Evolutionary conservation across 306 rosid species (phyloP).

Genomic region (Betula pendula): DNA sequence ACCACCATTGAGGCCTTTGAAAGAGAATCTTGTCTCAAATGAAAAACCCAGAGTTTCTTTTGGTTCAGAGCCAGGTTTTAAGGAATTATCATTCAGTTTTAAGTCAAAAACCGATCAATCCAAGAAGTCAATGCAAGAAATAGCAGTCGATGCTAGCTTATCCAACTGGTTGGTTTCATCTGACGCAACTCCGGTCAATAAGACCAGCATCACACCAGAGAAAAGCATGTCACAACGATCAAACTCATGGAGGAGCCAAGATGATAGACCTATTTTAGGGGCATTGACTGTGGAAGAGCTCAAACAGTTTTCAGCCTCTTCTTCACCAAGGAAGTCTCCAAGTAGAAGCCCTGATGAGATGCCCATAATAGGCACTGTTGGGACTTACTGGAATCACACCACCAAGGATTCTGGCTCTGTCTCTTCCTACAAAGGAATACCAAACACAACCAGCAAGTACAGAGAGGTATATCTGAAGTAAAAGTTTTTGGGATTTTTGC

Average conservation of each 20-base stretch:
- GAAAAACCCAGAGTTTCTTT: constrained; percentile 41
- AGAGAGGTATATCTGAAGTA: constrained; percentile 71
- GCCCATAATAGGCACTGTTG: constrained; percentile 82
- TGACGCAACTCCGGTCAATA: constrained; percentile 45
- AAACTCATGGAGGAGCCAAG: constrained; percentile 56
- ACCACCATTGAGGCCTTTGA: constrained; percentile 46
- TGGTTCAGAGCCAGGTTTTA: constrained; percentile 36
- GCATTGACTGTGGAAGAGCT: constrained; percentile 82
- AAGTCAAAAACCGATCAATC: constrained; percentile 40
- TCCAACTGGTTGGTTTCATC: constrained; percentile 83
- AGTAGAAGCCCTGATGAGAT: constrained; percentile 66
- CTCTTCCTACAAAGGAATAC: constrained; percentile 77
- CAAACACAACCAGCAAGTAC: constrained; percentile 83
- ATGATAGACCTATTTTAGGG: constrained; percentile 88
- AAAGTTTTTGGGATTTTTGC: constrained; percentile 24
- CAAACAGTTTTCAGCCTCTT: constrained; percentile 64
- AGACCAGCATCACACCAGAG: constrained; percentile 47
- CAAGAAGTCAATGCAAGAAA: constrained; percentile 50
- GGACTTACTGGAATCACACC: constrained; percentile 61
- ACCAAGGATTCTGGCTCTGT: constrained; percentile 47
- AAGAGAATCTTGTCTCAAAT: constrained; percentile 51
- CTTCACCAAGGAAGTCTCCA: constrained; percentile 74
- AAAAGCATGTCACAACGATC: constrained; percentile 52
- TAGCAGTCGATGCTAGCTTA: constrained; percentile 83
- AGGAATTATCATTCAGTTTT: constrained; percentile 44